These are phyloP conservation scores for Physcia stellaris DNA, from an alignment of 495 filamentous ascomycete species.

Conservation along the genomic window DNA sequence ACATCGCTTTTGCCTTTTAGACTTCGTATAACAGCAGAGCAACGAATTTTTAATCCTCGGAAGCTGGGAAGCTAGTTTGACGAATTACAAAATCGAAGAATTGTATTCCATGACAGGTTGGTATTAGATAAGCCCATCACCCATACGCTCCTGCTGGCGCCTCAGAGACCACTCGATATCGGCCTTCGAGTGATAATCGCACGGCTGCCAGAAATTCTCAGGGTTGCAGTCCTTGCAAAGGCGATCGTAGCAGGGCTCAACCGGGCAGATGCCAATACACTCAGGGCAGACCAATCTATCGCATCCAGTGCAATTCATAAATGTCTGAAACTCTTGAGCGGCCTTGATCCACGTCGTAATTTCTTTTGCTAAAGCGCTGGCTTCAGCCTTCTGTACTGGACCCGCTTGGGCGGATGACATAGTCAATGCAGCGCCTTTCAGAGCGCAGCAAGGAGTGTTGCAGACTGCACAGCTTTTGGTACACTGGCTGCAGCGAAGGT, in stretches of 20 bases:
- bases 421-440: not conserved
- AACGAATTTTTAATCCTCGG: too few relatives aligned
- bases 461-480: not conserved
- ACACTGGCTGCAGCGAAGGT: constrained; percentile 4
- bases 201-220: not conserved
- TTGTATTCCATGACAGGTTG: too few relatives aligned
- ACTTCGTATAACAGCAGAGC: too few relatives aligned
- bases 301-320: constrained; percentile 4
- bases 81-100: too few relatives aligned
- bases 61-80: too few relatives aligned
- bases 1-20: too few relatives aligned
- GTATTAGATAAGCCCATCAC: too few relatives aligned
- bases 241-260: not conserved
- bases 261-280: constrained; percentile 2
- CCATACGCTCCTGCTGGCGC: too few relatives aligned
- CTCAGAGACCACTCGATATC: too few relatives aligned
- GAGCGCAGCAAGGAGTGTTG: constrained; percentile 3
- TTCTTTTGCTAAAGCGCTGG: not conserved
- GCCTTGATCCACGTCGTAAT: not conserved
- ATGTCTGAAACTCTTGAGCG: not conserved
- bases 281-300: not conserved
- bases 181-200: not conserved
- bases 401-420: not conserved
- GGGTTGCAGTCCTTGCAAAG: constrained; percentile 3
- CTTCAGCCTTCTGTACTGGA: not conserved